phyloP scores from a whole-genome alignment of 108 stramenopile species.

The Discostella pseudostelligera region DNA sequence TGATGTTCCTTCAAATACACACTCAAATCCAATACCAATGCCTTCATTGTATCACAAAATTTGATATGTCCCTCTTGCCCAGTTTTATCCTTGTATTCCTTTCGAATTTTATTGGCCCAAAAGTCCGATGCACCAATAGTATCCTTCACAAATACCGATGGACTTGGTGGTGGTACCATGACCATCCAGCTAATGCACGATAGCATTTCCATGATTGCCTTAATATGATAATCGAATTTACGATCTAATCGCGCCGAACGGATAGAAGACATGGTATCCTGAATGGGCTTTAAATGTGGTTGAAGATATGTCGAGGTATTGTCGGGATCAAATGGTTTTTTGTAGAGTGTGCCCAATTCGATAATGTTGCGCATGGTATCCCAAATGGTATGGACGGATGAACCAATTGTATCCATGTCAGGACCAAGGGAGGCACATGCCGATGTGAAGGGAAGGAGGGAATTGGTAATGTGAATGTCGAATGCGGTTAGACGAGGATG shows the following conservation, averaged over 20 bases:
- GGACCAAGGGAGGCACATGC: conserved; percentile 65
- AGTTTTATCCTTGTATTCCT: conserved; percentile 87
- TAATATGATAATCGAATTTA: conserved; percentile 72
- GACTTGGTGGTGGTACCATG: conserved; percentile 61
- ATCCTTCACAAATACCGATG: conserved; percentile 75
- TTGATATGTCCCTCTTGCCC: conserved; percentile 72
- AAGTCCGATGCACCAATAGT: conserved; percentile 89
- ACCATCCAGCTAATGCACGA: conserved; percentile 75
- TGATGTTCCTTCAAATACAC: conserved; percentile 89
- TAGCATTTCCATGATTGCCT: conserved; percentile 81
- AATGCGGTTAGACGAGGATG: conserved; percentile 67
- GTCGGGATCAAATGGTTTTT: conserved; percentile 46
- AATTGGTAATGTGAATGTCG: conserved; percentile 57
- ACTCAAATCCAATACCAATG: conserved; percentile 65
- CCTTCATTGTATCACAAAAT: conserved; percentile 91
- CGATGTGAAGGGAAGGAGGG: conserved; percentile 65
- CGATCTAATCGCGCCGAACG: conserved; percentile 62
- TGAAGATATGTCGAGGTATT: conserved; percentile 45
- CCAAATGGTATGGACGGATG: conserved; percentile 51
- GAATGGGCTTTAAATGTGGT: conserved; percentile 64
- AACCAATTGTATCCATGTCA: conserved; percentile 60
- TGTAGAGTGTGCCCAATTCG: conserved; percentile 64
- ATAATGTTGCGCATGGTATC: conserved; percentile 62
- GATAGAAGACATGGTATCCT: conserved; percentile 62
- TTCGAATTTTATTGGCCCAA: conserved; percentile 95